Conservation (phyloP, 768 basidiomycete species). For the Pleurotus sapidus region DNA sequence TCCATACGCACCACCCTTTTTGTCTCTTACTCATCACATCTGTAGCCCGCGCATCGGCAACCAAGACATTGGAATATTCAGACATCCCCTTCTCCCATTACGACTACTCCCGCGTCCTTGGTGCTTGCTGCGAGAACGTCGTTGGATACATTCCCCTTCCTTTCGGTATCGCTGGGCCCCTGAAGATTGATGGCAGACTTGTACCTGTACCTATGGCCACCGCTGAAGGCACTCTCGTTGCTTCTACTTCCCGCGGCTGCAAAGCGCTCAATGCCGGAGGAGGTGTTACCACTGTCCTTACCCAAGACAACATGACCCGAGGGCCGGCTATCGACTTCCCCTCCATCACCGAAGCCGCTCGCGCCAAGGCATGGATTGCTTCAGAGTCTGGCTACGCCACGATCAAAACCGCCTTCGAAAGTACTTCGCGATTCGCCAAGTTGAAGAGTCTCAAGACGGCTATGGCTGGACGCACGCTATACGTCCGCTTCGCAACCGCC, state of each 20-base stretch:
- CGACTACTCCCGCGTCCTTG: slow-evolving; percentile 91
- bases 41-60: slow-evolving; percentile 81
- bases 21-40: slow-evolving; percentile 2
- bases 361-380: slow-evolving; percentile 86
- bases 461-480: slow-evolving; percentile 91
- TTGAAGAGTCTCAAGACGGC: slow-evolving; percentile 84
- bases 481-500: slow-evolving; percentile 88
- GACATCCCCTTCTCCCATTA: slow-evolving; percentile 82
- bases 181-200: slow-evolving; percentile 81
- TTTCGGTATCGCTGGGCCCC: slow-evolving; percentile 93
- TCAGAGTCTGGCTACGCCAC: slow-evolving; percentile 72
- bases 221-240: slow-evolving; percentile 98
- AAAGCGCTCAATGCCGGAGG: slow-evolving; percentile 97
- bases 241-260: slow-evolving; percentile 95
- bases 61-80: slow-evolving; percentile 80
- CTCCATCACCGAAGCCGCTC: slow-evolving; percentile 70
- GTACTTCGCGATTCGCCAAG: slow-evolving; percentile 90
- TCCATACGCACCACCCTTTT: not conserved
- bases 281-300: slow-evolving; percentile 92
- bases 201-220: slow-evolving; percentile 98
- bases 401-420: slow-evolving; percentile 87
- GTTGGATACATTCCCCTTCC: slow-evolving; percentile 96
- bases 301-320: slow-evolving; percentile 94
- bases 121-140: slow-evolving; percentile 99
- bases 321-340: slow-evolving; percentile 99